These are phyloP conservation scores for Seiridium unicorne DNA, from an alignment of 2,329 filamentous ascomycete genomes.

Conservation along the genomic window DNA sequence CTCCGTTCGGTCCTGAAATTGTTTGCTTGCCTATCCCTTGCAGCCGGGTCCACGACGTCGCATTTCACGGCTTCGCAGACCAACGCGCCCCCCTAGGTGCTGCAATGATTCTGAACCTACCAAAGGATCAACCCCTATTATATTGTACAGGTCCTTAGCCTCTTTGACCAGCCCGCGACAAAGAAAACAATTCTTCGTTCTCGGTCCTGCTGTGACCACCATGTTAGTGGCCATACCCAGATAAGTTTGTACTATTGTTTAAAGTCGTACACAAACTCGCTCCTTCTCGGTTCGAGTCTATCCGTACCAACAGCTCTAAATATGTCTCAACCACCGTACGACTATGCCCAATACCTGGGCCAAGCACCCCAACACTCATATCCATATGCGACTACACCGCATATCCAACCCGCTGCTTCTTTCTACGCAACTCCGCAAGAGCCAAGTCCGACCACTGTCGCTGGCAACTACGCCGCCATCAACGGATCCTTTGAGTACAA, in stretches of 20 bases:
- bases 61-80: not conserved
- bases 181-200: not conserved
- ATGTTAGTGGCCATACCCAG: constrained; percentile 1
- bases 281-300: not conserved
- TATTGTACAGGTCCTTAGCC: not conserved
- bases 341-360: constrained; percentile 29
- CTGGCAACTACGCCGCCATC: constrained; percentile 23
- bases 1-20: not conserved
- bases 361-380: constrained; percentile 22
- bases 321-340: constrained; percentile 40
- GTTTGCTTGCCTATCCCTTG: not conserved
- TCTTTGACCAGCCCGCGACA: not conserved
- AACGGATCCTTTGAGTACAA: constrained; percentile 38
- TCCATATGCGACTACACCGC: constrained; percentile 15
- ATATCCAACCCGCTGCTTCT: constrained; percentile 14
- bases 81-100: not conserved
- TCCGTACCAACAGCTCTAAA: constrained; percentile 7
- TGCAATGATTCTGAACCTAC: not conserved
- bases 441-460: constrained; percentile 8
- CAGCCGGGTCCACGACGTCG: not conserved
- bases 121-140: not conserved
- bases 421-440: constrained; percentile 14
- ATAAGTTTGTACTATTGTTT: not conserved
- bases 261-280: not conserved
- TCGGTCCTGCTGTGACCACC: not conserved